Evolutionary conservation across 2,329 filamentous ascomycete genomes (phyloP).

Genomic region (Annulohypoxylon truncatum): DNA sequence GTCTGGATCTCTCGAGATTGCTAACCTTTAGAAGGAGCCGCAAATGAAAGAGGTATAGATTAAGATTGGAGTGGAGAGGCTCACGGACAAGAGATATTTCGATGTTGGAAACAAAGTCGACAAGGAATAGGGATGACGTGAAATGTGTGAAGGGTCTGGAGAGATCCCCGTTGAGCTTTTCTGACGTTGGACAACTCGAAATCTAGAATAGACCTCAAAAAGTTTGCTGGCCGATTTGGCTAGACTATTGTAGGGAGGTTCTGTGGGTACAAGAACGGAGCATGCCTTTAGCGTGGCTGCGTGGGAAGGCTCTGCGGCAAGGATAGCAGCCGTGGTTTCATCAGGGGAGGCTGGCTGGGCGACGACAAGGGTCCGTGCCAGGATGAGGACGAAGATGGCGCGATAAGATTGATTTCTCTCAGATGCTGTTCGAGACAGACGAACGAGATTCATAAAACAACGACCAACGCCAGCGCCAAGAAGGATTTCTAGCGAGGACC

Average conservation of each 20-base stretch:
- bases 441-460: constrained; percentile 28
- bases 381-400: constrained; percentile 42
- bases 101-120: constrained; percentile 17
- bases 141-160: constrained; percentile 32
- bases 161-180: constrained; percentile 28
- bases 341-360: constrained; percentile 45
- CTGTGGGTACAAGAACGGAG: constrained; percentile 38
- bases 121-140: constrained; percentile 37
- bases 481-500: constrained; percentile 31
- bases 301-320: constrained; percentile 44
- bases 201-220: constrained; percentile 37
- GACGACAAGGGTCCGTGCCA: constrained; percentile 41
- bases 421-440: constrained; percentile 27
- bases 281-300: constrained; percentile 44
- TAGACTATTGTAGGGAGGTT: constrained; percentile 39
- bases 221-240: constrained; percentile 39
- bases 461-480: constrained; percentile 31
- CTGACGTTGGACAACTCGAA: constrained; percentile 26
- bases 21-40: constrained; percentile 37
- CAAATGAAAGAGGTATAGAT: constrained; percentile 35
- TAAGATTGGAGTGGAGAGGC: constrained; percentile 33
- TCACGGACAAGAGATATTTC: constrained; percentile 20
- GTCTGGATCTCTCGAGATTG: constrained; percentile 29
- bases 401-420: constrained; percentile 37
- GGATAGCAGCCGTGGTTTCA: constrained; percentile 51